Percentiles rank a stretch among this genome's conserved stretches.
Conservation (phyloP, 2,329 filamentous ascomycete genomes). For the Ambrosiella beaveri region DNA sequence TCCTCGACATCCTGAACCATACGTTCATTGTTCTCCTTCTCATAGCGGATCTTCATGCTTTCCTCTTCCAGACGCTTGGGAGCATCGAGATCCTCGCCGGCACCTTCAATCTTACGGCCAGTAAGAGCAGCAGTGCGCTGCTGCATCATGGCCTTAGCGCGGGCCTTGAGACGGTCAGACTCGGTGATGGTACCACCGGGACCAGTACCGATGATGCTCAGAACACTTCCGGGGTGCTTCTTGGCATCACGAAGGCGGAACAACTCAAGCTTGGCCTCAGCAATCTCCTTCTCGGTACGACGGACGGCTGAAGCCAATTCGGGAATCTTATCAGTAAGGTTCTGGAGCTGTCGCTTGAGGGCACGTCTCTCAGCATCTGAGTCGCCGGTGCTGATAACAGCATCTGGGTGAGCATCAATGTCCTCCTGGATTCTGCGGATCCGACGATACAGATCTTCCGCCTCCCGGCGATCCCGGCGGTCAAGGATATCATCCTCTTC, state of each 20-base stretch:
- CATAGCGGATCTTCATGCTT: conserved; percentile 59
- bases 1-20: conserved; percentile 97
- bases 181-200: conserved; percentile 83
- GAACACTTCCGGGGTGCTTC: conserved; percentile 64
- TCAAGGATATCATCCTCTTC: conserved; percentile 90
- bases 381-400: conserved; percentile 50
- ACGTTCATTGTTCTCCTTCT: conserved; percentile 84
- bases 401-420: conserved; percentile 76
- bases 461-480: conserved; percentile 74
- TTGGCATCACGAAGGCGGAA: conserved; percentile 91
- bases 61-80: conserved; percentile 81
- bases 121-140: conserved; percentile 84
- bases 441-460: conserved; percentile 83
- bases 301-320: conserved; percentile 84
- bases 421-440: conserved; percentile 87
- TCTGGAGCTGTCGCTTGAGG: conserved; percentile 77
- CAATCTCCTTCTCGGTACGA: conserved; percentile 78
- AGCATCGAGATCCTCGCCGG: conserved; percentile 57
- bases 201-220: conserved; percentile 76
- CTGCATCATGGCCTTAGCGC: conserved; percentile 97
- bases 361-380: conserved; percentile 76
- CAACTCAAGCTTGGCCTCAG: conserved; percentile 76
- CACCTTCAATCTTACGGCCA: conserved; percentile 56
- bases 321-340: conserved; percentile 74
- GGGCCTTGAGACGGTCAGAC: conserved; percentile 81